A percentile compares a stretch with the other conserved stretches of the same genome.
phyloP scores from a whole-genome alignment of 2,329 filamentous ascomycete genomes.

The Grosmannia clavigera region DNA sequence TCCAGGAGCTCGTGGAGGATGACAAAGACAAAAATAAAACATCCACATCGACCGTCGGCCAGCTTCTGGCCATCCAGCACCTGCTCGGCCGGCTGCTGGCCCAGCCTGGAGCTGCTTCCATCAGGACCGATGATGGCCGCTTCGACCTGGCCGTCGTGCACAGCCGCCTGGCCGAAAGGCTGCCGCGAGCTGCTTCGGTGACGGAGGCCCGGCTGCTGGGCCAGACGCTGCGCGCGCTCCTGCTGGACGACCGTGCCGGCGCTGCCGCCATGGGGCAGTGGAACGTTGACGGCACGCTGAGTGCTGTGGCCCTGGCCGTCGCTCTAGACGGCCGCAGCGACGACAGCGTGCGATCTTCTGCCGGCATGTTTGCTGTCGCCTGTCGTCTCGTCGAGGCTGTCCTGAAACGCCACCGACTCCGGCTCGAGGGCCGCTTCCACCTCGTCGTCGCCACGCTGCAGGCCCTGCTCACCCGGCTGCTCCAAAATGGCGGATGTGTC shows the following conservation, averaged over 20 bases:
- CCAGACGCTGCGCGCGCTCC: slow-evolving; percentile 29
- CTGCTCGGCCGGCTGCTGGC: slow-evolving; percentile 28
- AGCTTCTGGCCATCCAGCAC: slow-evolving; percentile 30
- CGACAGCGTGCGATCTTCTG: slow-evolving; percentile 9
- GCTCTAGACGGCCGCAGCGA: slow-evolving; percentile 5
- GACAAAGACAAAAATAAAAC: not conserved
- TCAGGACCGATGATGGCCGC: not conserved
- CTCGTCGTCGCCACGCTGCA: slow-evolving; percentile 42
- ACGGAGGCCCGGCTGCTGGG: slow-evolving; percentile 26
- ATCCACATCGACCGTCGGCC: slow-evolving; percentile 21
- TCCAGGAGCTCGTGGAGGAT: slow-evolving; percentile 23
- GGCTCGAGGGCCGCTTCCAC: slow-evolving; percentile 50
- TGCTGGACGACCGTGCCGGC: slow-evolving; percentile 32
- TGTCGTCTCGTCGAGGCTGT: slow-evolving; percentile 43
- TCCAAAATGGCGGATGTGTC: slow-evolving; percentile 21
- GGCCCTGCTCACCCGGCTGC: slow-evolving; percentile 40
- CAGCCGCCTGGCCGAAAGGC: slow-evolving; percentile 24
- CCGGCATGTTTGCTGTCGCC: slow-evolving; percentile 30
- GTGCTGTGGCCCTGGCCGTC: slow-evolving; percentile 26
- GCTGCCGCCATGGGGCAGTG: slow-evolving; percentile 41
- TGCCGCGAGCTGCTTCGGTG: slow-evolving; percentile 18
- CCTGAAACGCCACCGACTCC: slow-evolving; percentile 45
- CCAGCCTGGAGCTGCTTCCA: slow-evolving; percentile 13
- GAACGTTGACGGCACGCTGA: slow-evolving; percentile 42
- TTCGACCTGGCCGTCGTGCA: slow-evolving; percentile 30